These are phyloP conservation scores for Galeopsis tetrahit DNA, from an alignment of 257 asterid species.

Conservation along the genomic window DNA sequence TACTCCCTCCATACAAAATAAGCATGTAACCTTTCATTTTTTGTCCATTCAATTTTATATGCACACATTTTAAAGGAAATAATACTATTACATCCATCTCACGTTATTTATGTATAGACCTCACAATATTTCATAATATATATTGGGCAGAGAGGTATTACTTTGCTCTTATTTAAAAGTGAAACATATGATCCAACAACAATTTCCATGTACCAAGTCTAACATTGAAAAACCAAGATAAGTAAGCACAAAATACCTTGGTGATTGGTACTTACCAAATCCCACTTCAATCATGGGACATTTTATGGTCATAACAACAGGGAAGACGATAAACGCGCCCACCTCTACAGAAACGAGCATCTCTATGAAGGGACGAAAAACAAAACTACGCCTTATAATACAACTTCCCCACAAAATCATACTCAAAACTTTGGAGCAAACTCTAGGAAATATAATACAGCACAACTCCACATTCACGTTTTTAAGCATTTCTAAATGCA, in stretches of 20 bases:
- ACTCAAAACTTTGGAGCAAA: slow-evolving; percentile 41
- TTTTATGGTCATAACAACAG: background rate
- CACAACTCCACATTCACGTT: slow-evolving; percentile 27
- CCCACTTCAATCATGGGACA: slow-evolving; percentile 19
- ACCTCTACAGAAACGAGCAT: slow-evolving; percentile 23
- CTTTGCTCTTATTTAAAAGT: background rate
- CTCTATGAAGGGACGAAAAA: background rate
- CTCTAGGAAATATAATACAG: background rate
- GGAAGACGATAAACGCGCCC: slow-evolving; percentile 12
- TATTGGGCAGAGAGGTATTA: no score
- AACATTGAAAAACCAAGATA: background rate
- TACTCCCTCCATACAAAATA: no score
- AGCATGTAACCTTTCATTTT: no score
- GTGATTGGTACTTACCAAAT: background rate
- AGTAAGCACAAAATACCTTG: slow-evolving; percentile 10
- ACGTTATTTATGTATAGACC: no score
- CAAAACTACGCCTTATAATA: slow-evolving; percentile 21
- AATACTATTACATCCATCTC: no score
- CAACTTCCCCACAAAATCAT: slow-evolving; percentile 33
- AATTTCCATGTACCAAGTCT: background rate
- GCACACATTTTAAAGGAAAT: no score
- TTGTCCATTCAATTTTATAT: no score
- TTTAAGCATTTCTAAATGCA: background rate
- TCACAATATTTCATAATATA: no score
- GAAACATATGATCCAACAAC: background rate